Evolutionary conservation across 2,329 filamentous ascomycete species (phyloP).

Genomic region (Periconia macrospinosa): DNA sequence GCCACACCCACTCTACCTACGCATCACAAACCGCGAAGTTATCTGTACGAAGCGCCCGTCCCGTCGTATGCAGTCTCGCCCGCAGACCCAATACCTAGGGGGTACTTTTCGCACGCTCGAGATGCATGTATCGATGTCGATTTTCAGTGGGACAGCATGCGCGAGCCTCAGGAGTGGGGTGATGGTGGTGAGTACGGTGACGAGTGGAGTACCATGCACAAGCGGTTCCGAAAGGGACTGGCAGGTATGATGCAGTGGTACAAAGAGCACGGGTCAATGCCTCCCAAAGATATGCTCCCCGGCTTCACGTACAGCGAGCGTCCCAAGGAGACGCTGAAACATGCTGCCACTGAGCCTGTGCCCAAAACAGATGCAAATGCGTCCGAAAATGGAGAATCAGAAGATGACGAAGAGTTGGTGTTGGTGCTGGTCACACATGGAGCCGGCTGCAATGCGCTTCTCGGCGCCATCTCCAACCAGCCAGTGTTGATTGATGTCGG

Average conservation of each 20-base stretch:
- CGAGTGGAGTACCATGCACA: constrained; percentile 96
- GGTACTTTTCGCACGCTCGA: constrained; percentile 87
- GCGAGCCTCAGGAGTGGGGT: constrained; percentile 76
- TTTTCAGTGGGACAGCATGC: constrained; percentile 94
- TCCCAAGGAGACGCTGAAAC: constrained; percentile 13
- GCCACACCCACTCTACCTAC: constrained; percentile 20
- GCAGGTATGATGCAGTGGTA: constrained; percentile 86
- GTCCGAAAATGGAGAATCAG: constrained; percentile 35
- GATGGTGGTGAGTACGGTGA: constrained; percentile 86
- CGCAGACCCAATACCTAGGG: constrained; percentile 79
- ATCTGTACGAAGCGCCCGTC: constrained; percentile 70
- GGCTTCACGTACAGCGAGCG: constrained; percentile 40
- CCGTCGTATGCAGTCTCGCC: constrained; percentile 83
- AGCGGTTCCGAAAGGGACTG: constrained; percentile 78
- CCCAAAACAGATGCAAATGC: constrained; percentile 35
- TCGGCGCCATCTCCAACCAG: constrained; percentile 87
- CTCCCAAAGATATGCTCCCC: constrained; percentile 34
- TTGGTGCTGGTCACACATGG: constrained; percentile 90
- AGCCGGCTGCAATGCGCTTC: constrained; percentile 92
- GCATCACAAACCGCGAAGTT: constrained; percentile 25
- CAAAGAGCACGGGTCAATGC: constrained; percentile 49
- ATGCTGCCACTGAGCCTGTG: constrained; percentile 28
- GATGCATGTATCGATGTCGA: constrained; percentile 87
- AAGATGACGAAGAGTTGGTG: constrained; percentile 68
- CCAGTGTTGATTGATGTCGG: constrained; percentile 88